These are phyloP conservation scores for Monosporascus cannonballus DNA, from an alignment of 2,329 filamentous ascomycete genomes.

Conservation along the genomic window DNA sequence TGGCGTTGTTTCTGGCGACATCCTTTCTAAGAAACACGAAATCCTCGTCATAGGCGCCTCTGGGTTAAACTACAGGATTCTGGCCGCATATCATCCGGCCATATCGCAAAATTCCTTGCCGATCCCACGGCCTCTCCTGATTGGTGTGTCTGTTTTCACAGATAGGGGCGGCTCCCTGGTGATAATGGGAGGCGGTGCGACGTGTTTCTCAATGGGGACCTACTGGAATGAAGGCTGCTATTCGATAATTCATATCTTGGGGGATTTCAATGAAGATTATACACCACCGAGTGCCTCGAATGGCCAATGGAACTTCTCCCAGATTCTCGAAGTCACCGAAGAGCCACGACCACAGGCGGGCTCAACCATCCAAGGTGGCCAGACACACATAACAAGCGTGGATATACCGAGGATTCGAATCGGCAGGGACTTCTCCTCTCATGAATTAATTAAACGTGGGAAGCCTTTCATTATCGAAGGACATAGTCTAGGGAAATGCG, in stretches of 20 bases:
- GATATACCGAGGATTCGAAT: constrained; percentile 48
- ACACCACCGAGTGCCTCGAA: background rate
- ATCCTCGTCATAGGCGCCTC: constrained; percentile 36
- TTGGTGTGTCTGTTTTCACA: constrained; percentile 57
- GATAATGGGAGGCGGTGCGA: constrained; percentile 73
- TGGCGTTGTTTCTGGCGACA: constrained; percentile 34
- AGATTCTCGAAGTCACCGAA: constrained; percentile 14
- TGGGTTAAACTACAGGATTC: constrained; percentile 17
- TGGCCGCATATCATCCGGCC: constrained; percentile 14
- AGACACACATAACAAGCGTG: constrained; percentile 28
- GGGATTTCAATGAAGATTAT: background rate
- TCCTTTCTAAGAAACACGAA: constrained; percentile 45
- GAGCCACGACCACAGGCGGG: background rate
- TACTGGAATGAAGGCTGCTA: constrained; percentile 64
- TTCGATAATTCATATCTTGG: constrained; percentile 4
- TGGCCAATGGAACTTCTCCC: constrained; percentile 10
- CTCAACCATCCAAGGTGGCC: background rate
- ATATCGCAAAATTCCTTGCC: background rate
- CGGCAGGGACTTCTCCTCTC: constrained; percentile 50
- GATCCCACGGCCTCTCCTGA: constrained; percentile 55
- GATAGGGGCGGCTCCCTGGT: constrained; percentile 45
- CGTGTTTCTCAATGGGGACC: constrained; percentile 86
- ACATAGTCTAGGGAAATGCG: constrained; percentile 62
- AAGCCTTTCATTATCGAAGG: constrained; percentile 61
- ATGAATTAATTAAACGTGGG: constrained; percentile 47